Base-by-base conservation (phyloP, 768 basidiomycete species). In the Tulasnella sp. region DNA sequence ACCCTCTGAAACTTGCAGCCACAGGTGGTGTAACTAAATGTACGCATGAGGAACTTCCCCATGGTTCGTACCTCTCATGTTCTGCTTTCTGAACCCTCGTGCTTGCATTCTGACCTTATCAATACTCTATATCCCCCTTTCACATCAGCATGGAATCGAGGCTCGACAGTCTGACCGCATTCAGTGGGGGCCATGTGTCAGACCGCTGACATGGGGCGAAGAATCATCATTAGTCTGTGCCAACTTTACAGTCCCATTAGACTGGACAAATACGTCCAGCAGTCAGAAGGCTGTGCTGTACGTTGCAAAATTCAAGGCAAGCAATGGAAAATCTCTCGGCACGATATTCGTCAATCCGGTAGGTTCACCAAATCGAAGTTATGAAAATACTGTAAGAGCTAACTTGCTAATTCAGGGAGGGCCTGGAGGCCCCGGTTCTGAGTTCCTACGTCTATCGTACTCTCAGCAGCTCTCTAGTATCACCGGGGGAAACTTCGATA, bases 401-500 rank as follows among this genome's bases (percentile, higher is more conserved):
- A 40, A 40, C 27, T 6, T 40, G 34, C 12, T 16, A 16, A 12
- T 12, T 35, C 34, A 40, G 39, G 39, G 39, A n/a, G 39, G 39
- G 5, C 39, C 39, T 40, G 39, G 39, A 6, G 6, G 27, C 19
- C 27, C 39, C 19, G 39, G 39, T 20, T 10, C 27, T 5, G 39
- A 40, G 19, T n/a, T 40, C 27, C 39, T 40, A 5, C 39, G 27
- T 10, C 27, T 25, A 6, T n/a, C 5, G 39, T n/a, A 20, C 10
- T 20, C 27, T n/a, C 5, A 20, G 39, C 19, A 5, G 19, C 19
- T 40, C n/a, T n/a, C 19, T 25, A 19, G 20, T n/a, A 20, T 13
- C n/a, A 37, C 46, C 8, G 46, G 46, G 6, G 46, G 46, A 15
- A n/a, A 31, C 20, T 48, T 22, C 29, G 46, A 48, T 37, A 13